A percentile compares a stretch with the other conserved stretches of the same genome.
Evolutionary conservation across 1,139 yeast genomes (phyloP).

Genomic region (Candida tropicalis): DNA sequence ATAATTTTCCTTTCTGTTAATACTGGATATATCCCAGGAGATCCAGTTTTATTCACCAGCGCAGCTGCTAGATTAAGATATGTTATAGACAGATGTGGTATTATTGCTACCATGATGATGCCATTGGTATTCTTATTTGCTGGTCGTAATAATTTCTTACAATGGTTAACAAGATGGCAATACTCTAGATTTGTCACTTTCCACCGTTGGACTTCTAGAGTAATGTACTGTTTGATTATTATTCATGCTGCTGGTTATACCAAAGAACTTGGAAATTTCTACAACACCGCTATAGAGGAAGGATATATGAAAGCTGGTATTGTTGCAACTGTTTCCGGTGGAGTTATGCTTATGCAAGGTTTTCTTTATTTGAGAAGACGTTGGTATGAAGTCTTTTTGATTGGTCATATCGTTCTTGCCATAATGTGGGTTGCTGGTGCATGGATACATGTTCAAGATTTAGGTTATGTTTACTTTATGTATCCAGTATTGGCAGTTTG

Average conservation of each 20-base stretch:
- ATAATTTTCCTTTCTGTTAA: constrained; percentile 36
- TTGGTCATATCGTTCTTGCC: constrained; percentile 45
- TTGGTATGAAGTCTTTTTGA: constrained; percentile 47
- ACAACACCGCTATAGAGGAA: constrained; percentile 4
- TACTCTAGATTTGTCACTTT: constrained; percentile 39
- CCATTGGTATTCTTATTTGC: constrained; percentile 45
- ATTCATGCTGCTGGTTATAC: constrained; percentile 47
- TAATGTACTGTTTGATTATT: constrained; percentile 27
- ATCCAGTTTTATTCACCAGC: constrained; percentile 26
- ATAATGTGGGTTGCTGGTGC: constrained; percentile 42
- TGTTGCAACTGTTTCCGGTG: constrained; percentile 36
- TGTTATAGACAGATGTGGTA: constrained; percentile 37
- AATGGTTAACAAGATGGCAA: constrained; percentile 43
- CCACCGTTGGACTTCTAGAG: constrained; percentile 44
- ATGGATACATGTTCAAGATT: constrained; percentile 42
- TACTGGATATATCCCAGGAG: constrained; percentile 22
- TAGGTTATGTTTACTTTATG: constrained; percentile 43
- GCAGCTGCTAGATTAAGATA: constrained; percentile 26
- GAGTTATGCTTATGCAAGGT: constrained; percentile 40
- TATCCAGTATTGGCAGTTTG: constrained; percentile 46
- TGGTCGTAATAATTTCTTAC: constrained; percentile 47
- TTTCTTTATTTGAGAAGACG: constrained; percentile 41
- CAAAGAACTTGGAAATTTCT: constrained; percentile 10
- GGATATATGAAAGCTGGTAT: constrained; percentile 26
- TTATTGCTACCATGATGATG: constrained; percentile 28